A percentile compares a stretch with the other conserved stretches of the same genome.
phyloP scores from a whole-genome alignment of 2,329 filamentous ascomycete genomes.

The Aspergillus alliaceus region DNA sequence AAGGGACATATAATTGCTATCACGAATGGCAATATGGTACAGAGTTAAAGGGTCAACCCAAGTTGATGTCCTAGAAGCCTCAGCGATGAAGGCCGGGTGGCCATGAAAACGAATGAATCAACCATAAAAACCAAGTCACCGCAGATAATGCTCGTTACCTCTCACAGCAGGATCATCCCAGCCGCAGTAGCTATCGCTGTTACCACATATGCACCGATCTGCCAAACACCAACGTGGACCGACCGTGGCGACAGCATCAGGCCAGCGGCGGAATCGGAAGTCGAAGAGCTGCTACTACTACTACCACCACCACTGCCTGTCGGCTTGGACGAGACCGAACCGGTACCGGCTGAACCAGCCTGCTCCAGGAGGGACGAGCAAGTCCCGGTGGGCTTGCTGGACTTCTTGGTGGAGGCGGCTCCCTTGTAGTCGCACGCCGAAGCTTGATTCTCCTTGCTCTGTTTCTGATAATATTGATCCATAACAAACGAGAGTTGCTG shows the following conservation, averaged over 20 bases:
- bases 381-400: conserved; percentile 31
- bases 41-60: neutral
- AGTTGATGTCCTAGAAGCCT: too few relatives aligned
- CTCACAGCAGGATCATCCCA: conserved; percentile 50
- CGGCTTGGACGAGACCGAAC: conserved; percentile 37
- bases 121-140: neutral
- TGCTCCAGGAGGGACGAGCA: conserved; percentile 39
- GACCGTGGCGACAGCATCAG: conserved; percentile 28
- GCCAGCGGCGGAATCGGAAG: conserved; percentile 35
- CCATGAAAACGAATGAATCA: neutral
- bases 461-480: conserved; percentile 45
- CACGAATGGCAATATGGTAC: neutral
- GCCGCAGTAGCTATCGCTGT: conserved; percentile 44
- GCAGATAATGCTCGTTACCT: neutral
- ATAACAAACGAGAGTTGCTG: conserved; percentile 50
- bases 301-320: conserved; percentile 23
- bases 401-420: conserved; percentile 37
- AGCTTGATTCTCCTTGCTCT: conserved; percentile 29
- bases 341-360: conserved; percentile 42
- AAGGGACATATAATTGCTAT: neutral
- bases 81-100: too few relatives aligned
- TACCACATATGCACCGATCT: conserved; percentile 45
- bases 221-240: conserved; percentile 41
- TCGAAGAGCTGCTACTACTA: conserved; percentile 16
- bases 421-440: conserved; percentile 44